Base-by-base conservation (phyloP, 1,284 basidiomycete species). In the Cutaneotrichosporon sp. region DNA sequence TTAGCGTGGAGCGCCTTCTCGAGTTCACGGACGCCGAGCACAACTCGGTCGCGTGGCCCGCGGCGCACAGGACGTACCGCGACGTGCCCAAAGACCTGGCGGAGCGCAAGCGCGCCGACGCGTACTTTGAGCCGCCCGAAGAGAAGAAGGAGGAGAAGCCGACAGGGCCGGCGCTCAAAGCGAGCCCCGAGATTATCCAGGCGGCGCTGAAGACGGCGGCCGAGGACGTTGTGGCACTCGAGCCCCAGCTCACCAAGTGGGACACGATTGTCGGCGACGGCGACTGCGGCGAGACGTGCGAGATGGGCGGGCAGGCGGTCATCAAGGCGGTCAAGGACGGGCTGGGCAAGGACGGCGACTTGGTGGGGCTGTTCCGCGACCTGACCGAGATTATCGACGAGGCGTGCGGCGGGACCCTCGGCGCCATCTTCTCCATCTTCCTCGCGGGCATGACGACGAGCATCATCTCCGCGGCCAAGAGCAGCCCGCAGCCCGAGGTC, bases 241-340 rank as follows among this genome's bases (percentile, higher is more conserved):
- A 83, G 70, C 81, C 82, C 0, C 73, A 78, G 49, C 67, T 83
- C 38, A 83, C 82, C 9, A 70, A 75, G 63, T 82, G 80, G 75
- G 82, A 83, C 68, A 83, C 82, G 6, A 65, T 70, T 34, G 69
- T 70, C 31, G 77, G 77, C 27, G 77, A 79, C 65, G 77, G 77
- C 10, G 77, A 79, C 62, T 79, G 77, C 54, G 77, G 77, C 33
- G 77, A 79, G 65, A 79, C 77, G 9, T 77, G 74, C 57, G 75
- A 71, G 14, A 67, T 69, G 13, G 76, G 77, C 25, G 77, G 74
- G 16, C 69, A 73, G 56, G 77, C 69, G 8, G 72, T 76, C 2
- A 65, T 77, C 7, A 59, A 62, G 10, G 70, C 73, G 0, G 60
- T 77, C 22, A 47, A 56, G 43, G 52, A 64, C 5, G 72, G 71